Evolutionary conservation across 2,329 filamentous ascomycete genomes (phyloP).

Genomic region (Colletotrichum liaoningense): DNA sequence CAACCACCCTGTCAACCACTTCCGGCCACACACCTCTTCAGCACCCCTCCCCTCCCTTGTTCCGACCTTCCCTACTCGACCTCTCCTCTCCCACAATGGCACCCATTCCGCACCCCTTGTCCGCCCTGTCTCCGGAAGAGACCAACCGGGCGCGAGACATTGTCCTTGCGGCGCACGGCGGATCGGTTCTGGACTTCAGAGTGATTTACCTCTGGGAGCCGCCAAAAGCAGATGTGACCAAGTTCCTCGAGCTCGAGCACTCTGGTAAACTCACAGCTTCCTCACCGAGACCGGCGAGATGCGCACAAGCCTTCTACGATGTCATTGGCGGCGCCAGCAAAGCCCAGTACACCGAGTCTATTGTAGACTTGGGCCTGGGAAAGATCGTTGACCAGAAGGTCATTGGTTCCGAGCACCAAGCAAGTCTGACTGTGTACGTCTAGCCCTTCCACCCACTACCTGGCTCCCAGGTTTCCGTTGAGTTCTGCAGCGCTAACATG

Average conservation of each 20-base stretch:
- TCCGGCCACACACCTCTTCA: background rate
- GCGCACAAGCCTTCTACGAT: slow-evolving; percentile 50
- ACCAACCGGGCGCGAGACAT: slow-evolving; percentile 48
- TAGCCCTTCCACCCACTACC: background rate
- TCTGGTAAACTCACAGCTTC: slow-evolving; percentile 40
- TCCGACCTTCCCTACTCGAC: slow-evolving; percentile 8
- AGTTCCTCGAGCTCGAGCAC: slow-evolving; percentile 55
- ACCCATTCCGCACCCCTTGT: slow-evolving; percentile 46
- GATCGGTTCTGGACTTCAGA: slow-evolving; percentile 50
- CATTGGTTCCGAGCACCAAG: slow-evolving; percentile 43
- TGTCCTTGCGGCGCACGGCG: slow-evolving; percentile 44
- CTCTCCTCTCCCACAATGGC: slow-evolving; percentile 27
- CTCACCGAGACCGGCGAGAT: slow-evolving; percentile 46
- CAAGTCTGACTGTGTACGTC: slow-evolving; percentile 45
- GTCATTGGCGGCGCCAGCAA: slow-evolving; percentile 43
- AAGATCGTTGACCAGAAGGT: slow-evolving; percentile 42
- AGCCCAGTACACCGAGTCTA: slow-evolving; percentile 47
- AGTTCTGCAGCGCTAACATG: background rate
- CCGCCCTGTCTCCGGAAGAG: slow-evolving; percentile 43
- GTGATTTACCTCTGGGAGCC: slow-evolving; percentile 59
- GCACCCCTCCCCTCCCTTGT: slow-evolving; percentile 5
- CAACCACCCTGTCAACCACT: background rate
- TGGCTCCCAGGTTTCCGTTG: background rate
- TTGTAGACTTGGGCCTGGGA: slow-evolving; percentile 45
- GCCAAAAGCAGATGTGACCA: slow-evolving; percentile 53